Conservation (phyloP, 192 early-diverging fungal genomes). For the Gigaspora rosea region DNA sequence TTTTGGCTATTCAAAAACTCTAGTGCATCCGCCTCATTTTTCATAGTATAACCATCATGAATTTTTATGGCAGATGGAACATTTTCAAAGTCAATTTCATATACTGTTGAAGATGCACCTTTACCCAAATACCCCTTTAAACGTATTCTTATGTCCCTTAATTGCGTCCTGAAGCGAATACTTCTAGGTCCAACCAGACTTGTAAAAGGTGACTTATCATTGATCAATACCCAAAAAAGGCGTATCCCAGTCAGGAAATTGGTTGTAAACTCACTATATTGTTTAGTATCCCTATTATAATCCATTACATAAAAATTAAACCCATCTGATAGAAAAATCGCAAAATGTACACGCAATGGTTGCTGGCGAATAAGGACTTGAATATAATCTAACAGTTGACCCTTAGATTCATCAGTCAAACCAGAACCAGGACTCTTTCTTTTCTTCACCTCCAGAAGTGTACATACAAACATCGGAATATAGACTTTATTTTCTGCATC, state of each 20-base stretch:
- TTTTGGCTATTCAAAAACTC: background rate
- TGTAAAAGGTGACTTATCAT: conserved; percentile 8
- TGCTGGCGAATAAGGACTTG: conserved; percentile 17
- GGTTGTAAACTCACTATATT: conserved; percentile 14
- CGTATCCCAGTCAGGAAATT: conserved; percentile 12
- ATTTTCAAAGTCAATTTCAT: background rate
- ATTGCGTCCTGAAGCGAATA: background rate
- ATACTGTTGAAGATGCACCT: conserved; percentile 13
- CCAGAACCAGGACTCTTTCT: conserved; percentile 12
- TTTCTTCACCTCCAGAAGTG: conserved; percentile 16
- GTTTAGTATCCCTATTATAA: background rate
- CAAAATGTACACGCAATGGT: conserved; percentile 1
- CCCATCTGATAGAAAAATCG: conserved; percentile 20
- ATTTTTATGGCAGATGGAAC: background rate
- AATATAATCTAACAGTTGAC: conserved; percentile 15
- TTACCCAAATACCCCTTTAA: background rate
- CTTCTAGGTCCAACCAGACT: background rate
- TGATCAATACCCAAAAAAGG: conserved; percentile 11
- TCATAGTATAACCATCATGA: background rate
- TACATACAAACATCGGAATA: conserved; percentile 18
- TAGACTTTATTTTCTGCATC: background rate
- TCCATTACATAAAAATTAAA: conserved; percentile 2
- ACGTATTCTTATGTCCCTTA: background rate
- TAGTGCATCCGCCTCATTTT: background rate
- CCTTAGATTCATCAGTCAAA: conserved; percentile 8